A percentile compares a stretch with the other conserved stretches of the same genome.
Conservation (phyloP, 2,329 filamentous ascomycete species). For the Talaromyces verruculosus region DNA sequence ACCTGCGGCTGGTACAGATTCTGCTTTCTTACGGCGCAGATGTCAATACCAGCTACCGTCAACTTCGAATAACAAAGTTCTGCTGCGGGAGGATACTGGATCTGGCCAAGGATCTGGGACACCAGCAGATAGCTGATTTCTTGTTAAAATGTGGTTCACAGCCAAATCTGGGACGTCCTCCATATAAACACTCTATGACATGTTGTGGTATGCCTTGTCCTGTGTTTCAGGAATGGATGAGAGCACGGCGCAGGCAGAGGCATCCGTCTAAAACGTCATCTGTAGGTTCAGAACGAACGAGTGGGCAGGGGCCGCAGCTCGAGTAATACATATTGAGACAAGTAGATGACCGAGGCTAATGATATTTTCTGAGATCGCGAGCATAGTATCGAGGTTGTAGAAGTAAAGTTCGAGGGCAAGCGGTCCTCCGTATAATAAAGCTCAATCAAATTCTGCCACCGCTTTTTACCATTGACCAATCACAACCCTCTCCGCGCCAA, state of each 20-base stretch:
- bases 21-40: conserved; percentile 10
- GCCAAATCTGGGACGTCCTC: neutral
- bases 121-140: neutral
- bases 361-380: neutral
- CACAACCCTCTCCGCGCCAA: neutral
- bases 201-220: neutral
- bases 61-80: neutral
- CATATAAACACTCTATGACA: neutral
- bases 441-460: conserved; percentile 1
- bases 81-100: conserved; percentile 3
- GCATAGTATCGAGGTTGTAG: neutral
- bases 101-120: neutral
- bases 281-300: neutral
- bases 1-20: neutral
- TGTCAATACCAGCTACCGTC: conserved; percentile 5
- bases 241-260: neutral
- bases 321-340: neutral
- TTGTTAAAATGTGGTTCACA: neutral
- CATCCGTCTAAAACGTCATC: neutral
- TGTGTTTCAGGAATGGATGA: neutral
- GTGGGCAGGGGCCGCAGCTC: neutral
- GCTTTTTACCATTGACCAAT: neutral
- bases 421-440: neutral
- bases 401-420: neutral
- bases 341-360: too few relatives aligned